These are phyloP conservation scores for Kodamaea jinghongensis DNA, from an alignment of 805 yeast genomes.

Conservation along the genomic window DNA sequence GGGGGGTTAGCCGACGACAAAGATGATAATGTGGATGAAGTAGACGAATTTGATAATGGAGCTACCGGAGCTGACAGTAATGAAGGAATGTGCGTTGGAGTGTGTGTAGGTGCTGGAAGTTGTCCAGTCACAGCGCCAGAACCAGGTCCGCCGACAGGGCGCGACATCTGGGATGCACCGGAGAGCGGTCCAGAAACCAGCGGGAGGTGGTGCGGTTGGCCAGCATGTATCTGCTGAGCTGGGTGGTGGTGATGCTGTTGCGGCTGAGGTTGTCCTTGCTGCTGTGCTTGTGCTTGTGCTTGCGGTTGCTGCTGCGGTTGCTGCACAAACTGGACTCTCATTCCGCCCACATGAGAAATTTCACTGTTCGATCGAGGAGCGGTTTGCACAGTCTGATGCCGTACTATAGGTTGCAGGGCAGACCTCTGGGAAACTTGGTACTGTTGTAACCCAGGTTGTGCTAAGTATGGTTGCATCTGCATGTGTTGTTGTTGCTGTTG, in stretches of 20 bases:
- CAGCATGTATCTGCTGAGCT: slow-evolving; percentile 3
- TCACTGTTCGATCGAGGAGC: too few relatives aligned
- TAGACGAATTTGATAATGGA: too few relatives aligned
- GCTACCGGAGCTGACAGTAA: not conserved
- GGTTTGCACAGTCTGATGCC: too few relatives aligned
- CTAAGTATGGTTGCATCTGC: slow-evolving; percentile 4
- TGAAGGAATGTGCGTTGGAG: not conserved
- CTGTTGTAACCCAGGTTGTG: slow-evolving; percentile 6
- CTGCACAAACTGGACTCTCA: not conserved
- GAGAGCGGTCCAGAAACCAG: not conserved
- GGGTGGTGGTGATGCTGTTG: slow-evolving; percentile 8
- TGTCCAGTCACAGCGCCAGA: too few relatives aligned
- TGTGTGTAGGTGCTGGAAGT: not conserved
- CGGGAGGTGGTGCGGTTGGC: not conserved
- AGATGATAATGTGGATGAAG: not conserved
- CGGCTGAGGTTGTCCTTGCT: slow-evolving; percentile 5
- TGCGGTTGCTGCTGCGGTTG: slow-evolving; percentile 5
- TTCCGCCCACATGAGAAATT: too few relatives aligned
- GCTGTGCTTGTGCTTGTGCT: slow-evolving; percentile 4
- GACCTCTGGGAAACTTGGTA: not conserved
- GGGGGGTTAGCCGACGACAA: not conserved
- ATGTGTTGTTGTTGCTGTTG: slow-evolving; percentile 1
- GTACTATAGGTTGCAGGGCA: too few relatives aligned
- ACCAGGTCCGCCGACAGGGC: not conserved
- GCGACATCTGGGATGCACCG: not conserved